Base-by-base conservation (phyloP, 345 rosid genomes). In the Citrus australasica region DNA sequence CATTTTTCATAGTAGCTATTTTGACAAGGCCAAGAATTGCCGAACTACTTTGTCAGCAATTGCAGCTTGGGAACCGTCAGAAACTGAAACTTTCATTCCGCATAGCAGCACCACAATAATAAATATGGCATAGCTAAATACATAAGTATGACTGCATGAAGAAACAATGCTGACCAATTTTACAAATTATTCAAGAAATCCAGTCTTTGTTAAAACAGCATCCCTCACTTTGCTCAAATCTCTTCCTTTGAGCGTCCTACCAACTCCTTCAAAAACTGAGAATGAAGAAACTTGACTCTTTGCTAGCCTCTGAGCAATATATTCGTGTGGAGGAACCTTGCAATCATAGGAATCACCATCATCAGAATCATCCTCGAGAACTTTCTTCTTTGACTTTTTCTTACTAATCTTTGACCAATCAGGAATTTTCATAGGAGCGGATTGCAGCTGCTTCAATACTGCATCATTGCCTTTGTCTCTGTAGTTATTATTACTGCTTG, bases 231-330 rank as follows among this genome's bases (percentile, higher is more conserved):
- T 87, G 80, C 92, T 87, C 48, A 95, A 87, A 71, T 93, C 97
- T 83, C 98, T 83, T 67, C 97, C 98, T 84, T 91, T 95, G 71
- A 95, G 84, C 42, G 85, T 93, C 88, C 97, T 88, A 21, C 98
- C 95, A 46, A 79, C 91, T 46, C 98, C 98, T 90, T 95, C 97
- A 73, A 85, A 79, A 6, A 93, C 98, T 5, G 97, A 89, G 69
- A 89, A 92, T 16, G 93, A 84, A 30, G 90, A 89, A n/a, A 90
- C 86, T 65, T 86, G 92, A 60, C 88, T 89, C 79, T 89, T 84
- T 71, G 89, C 87, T 21, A 87, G 85, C 78, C 95, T 88, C 65
- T 83, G 79, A 6, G 92, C 81, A 35, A 95, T 85, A 67, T 89
- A 79, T 78, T 92, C 97, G 78, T 95, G 94, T 9, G 98, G 93